Evolutionary conservation across 345 rosid genomes (phyloP), one percentile per base, ranked within the genome.

Genomic region (Abelmoschus esculentus): DNA sequence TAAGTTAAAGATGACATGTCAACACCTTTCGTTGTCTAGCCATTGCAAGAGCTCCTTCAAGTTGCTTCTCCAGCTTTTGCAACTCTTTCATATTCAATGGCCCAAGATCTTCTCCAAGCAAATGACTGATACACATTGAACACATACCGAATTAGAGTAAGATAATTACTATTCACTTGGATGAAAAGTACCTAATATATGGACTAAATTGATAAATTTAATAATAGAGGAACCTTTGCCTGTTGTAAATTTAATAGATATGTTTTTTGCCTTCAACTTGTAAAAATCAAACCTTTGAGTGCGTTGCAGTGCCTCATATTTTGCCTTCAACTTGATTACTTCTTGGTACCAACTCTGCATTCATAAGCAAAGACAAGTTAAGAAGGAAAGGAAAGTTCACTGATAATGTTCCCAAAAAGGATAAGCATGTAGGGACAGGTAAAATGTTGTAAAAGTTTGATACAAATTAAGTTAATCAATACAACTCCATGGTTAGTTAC

Each of bases 81-180:
- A 91, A 78, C 75, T 91, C 90, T 71, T 87, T 91, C 66, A 89
- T 84, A 55, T 72, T 86, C 74, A 91, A 70, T 5, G 90, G 87
- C 40, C 90, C 93, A 66, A 91, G 89, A 82, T 91, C 89, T 80
- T 89, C 96, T 76, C 97, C 97, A 59, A 91, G 96, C 87, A 91
- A 84, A 82, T 87, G 85, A 88, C 97, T 62, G 52, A 38, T 18
- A 5, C 18, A 17, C 9, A 53, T 17, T n/a, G 2, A 34, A 17
- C 26, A 61, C 7, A 34, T 9, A 61, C 9, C 17, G 26, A n/a
- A 15, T 53, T 6, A n/a, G 6, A 6, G 56, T 18, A 53, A 7
- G 56, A 7, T 17, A 17, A 53, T 17, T 49, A 44, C 36, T 32
- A 32, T 44, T 44, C 11, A 11, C 49, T 44, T 44, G 49, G 12